Evolutionary conservation across 176 grass and related monocot species (phyloP).

Genomic region (Rhynchospora tenuis): DNA sequence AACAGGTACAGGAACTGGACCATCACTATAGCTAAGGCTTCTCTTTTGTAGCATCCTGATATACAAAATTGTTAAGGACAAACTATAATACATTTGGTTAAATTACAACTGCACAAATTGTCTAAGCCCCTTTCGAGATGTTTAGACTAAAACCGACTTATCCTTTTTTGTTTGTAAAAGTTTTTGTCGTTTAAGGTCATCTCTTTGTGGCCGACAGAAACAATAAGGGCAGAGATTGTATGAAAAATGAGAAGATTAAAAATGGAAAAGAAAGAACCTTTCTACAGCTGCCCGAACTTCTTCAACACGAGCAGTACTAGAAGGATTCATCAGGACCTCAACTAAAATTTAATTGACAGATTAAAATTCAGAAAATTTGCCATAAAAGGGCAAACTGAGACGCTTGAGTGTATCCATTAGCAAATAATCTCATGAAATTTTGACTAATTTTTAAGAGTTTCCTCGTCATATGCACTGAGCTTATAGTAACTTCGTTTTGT

Average conservation of each 20-base stretch:
- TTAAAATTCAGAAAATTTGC: not conserved
- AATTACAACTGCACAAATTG: not conserved
- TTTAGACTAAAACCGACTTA: slow-evolving; percentile 6
- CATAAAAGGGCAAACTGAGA: not conserved
- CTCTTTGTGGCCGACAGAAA: not conserved
- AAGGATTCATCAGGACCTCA: slow-evolving; percentile 68
- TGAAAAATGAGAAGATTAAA: not conserved
- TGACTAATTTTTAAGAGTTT: not conserved
- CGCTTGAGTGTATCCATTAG: not conserved
- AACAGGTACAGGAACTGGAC: slow-evolving; percentile 69
- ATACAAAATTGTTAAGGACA: slow-evolving; percentile 18
- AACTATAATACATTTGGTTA: not conserved
- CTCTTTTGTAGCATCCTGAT: slow-evolving; percentile 93
- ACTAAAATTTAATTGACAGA: slow-evolving; percentile 39
- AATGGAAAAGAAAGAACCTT: slow-evolving; percentile 41
- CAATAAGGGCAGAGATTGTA: slow-evolving; percentile 4
- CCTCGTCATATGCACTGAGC: not conserved
- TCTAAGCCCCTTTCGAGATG: not conserved
- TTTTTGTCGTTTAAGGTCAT: not conserved
- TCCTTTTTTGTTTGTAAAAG: not conserved
- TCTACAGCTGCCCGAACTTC: slow-evolving; percentile 60
- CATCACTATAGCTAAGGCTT: slow-evolving; percentile 93
- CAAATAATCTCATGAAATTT: not conserved
- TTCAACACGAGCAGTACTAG: slow-evolving; percentile 59
- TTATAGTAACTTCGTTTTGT: not conserved